Evolutionary conservation across 1,139 yeast genomes (phyloP), one percentile per base, ranked within the genome.

Genomic region (Komagataea norvegica): DNA sequence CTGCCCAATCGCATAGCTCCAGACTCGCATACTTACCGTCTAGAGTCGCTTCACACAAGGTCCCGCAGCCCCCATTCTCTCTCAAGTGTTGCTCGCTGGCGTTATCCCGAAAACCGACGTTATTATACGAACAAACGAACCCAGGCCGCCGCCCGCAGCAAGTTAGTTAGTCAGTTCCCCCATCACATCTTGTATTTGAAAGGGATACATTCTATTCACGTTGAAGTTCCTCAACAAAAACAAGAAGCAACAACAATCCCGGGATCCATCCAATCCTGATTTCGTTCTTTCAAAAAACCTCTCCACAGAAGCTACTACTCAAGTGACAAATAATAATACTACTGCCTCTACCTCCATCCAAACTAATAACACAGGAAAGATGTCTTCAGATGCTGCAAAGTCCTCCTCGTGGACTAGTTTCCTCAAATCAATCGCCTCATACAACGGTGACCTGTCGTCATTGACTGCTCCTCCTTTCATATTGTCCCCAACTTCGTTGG

Each of bases 401-500:
- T 33, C 40, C 9, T 47, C 74, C 20, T 69, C 84, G 11, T 87
- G 95, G 95, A 79, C 93, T 16, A 77, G 89, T 17, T 89, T 91
- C 60, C 71, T 91, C 52, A 86, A 87, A 64, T 86, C 96, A 38
- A 78, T 91, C 54, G 94, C 96, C 28, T 78, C 94, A 11, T 91
- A 86, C 64, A 88, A 89, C 52, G 98, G 98, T 29, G 98, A 91
- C 59, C 68, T 91, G 49, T 85, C 96, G 14, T 80, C 95, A 2
- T 67, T 91, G 56, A 88, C 98, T 2, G 98, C 98, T 3, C 98
- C 98, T 20, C 96, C 98, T n/a, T 91, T 91, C 64, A 91, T 91
- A 52, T 70, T 91, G 46, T 86, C 96, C 8, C 89, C 96, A 19
- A 82, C 85, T 7, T 89, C 97, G 3, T 70, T 87, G 52, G 77